phyloP scores from a whole-genome alignment of 2,329 filamentous ascomycete species.

The Arthrobotrys iridis region DNA sequence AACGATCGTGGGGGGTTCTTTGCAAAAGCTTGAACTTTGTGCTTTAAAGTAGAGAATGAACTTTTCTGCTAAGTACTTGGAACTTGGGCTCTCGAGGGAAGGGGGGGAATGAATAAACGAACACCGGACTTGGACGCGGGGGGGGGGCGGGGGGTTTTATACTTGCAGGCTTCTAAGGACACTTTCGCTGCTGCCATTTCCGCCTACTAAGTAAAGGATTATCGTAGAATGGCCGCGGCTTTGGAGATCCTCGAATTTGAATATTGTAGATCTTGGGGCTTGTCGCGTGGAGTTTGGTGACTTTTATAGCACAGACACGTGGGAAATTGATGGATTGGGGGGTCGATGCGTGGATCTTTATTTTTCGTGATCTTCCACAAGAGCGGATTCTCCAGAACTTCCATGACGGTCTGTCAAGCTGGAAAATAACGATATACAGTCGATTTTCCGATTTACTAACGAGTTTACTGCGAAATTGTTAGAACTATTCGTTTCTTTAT shows the following conservation, averaged over 20 bases:
- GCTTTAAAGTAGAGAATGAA: neutral
- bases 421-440: too few relatives aligned
- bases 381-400: neutral
- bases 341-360: neutral
- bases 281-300: neutral
- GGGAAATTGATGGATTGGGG: neutral
- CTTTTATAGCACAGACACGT: neutral
- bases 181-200: too few relatives aligned
- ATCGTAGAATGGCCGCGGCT: too few relatives aligned
- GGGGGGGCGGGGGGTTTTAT: constrained; percentile 22
- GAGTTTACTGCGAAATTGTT: too few relatives aligned
- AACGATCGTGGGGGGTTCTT: neutral
- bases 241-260: neutral
- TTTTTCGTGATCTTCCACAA: too few relatives aligned
- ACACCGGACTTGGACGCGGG: neutral
- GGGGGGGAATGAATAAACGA: neutral
- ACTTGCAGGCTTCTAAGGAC: too few relatives aligned
- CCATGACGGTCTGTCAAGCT: neutral
- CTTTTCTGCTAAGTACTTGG: neutral
- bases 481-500: too few relatives aligned
- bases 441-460: too few relatives aligned
- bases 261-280: neutral
- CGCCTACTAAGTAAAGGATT: too few relatives aligned
- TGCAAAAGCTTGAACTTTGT: neutral
- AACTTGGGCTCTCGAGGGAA: neutral